Conservation (phyloP, 192 early-diverging fungal genomes). For the Helicostylum pulchrum region DNA sequence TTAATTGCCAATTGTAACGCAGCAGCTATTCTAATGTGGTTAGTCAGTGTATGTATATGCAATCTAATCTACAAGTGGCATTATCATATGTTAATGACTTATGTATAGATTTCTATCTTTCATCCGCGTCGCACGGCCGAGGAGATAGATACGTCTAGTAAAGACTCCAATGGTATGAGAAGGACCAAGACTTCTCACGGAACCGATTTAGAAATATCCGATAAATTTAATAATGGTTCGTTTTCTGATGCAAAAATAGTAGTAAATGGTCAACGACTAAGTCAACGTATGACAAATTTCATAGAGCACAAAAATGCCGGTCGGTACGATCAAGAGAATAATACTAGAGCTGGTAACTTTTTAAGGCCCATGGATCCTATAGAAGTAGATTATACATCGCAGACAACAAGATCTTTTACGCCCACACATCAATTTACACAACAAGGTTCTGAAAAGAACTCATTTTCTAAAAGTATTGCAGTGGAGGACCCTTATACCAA, state of each 20-base stretch:
- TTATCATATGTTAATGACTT: neutral
- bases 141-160: neutral
- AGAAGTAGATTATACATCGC: neutral
- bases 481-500: slow-evolving; percentile 14
- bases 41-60: slow-evolving; percentile 26
- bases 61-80: too few species aligned
- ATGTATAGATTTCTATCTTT: slow-evolving; percentile 22
- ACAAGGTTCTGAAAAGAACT: neutral
- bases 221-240: slow-evolving; percentile 3
- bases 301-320: neutral
- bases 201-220: neutral
- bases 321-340: neutral
- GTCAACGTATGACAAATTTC: slow-evolving; percentile 18
- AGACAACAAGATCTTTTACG: slow-evolving; percentile 5
- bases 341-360: neutral
- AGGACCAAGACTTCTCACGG: neutral
- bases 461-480: neutral
- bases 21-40: slow-evolving; percentile 19
- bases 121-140: slow-evolving; percentile 4
- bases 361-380: slow-evolving; percentile 2
- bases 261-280: slow-evolving; percentile 2
- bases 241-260: neutral
- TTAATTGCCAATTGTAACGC: slow-evolving; percentile 25
- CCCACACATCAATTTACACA: slow-evolving; percentile 3
- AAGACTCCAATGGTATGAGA: neutral